Evolutionary conservation across 2,329 filamentous ascomycete genomes (phyloP).

Genomic region (Talaromyces verruculosus): DNA sequence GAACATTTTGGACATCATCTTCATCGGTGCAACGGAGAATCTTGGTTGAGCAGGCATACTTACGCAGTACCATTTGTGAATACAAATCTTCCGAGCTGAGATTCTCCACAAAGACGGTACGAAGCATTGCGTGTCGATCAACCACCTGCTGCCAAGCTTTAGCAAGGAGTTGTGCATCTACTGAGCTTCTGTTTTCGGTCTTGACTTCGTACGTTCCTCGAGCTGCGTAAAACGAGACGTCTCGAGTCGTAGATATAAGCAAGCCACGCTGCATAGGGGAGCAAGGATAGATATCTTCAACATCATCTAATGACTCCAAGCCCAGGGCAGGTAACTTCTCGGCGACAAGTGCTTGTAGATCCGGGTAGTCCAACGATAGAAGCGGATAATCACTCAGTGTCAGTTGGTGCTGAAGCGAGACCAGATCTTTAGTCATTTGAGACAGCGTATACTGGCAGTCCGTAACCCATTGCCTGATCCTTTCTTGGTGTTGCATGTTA

Average conservation of each 20-base stretch:
- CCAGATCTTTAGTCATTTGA: conserved; percentile 31
- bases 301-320: conserved; percentile 27
- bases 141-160: conserved; percentile 19
- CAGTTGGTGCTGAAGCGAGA: conserved; percentile 27
- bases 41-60: conserved; percentile 26
- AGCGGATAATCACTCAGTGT: conserved; percentile 50
- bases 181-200: conserved; percentile 20
- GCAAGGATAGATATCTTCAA: conserved; percentile 46
- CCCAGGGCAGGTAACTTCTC: conserved; percentile 41
- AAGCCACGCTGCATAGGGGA: conserved; percentile 45
- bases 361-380: conserved; percentile 45
- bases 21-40: conserved; percentile 26
- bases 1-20: conserved; percentile 30
- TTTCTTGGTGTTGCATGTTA: conserved; percentile 48
- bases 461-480: conserved; percentile 47
- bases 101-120: conserved; percentile 34
- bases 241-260: conserved; percentile 46
- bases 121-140: conserved; percentile 19
- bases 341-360: conserved; percentile 39
- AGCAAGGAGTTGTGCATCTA: conserved; percentile 32
- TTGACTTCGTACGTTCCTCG: conserved; percentile 40
- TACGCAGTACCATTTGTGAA: conserved; percentile 37
- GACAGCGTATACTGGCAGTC: conserved; percentile 38
- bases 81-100: conserved; percentile 25
- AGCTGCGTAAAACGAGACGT: conserved; percentile 42